Conservation (phyloP, 2,329 filamentous ascomycete species). For the Elsinoe arachidis region DNA sequence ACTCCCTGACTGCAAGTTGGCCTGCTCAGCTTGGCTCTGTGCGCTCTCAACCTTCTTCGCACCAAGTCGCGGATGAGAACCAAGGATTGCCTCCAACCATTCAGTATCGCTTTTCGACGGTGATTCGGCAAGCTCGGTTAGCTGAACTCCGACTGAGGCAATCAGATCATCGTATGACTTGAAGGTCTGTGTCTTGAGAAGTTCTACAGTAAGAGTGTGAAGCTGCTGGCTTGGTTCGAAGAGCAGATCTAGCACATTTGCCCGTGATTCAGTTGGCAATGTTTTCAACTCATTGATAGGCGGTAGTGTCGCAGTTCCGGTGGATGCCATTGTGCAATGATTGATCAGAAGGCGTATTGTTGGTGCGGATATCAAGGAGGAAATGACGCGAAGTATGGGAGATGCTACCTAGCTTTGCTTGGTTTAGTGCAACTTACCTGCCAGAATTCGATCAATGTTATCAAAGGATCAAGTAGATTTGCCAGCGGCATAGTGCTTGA, state of each 20-base stretch:
- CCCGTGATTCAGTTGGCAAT: constrained; percentile 48
- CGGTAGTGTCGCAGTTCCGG: constrained; percentile 41
- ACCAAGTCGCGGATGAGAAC: constrained; percentile 75
- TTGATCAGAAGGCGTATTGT: background rate
- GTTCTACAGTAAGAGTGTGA: constrained; percentile 60
- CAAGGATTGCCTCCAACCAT: constrained; percentile 63
- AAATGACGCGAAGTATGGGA: background rate
- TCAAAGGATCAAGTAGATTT: too few relatives aligned
- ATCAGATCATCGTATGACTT: constrained; percentile 62
- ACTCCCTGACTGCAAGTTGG: constrained; percentile 50
- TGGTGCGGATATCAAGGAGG: background rate
- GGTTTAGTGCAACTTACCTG: too few relatives aligned
- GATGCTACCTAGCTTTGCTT: background rate
- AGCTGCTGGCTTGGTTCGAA: constrained; percentile 76
- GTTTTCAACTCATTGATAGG: constrained; percentile 47
- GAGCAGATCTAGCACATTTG: constrained; percentile 60
- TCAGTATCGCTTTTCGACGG: constrained; percentile 42
- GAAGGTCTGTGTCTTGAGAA: constrained; percentile 54
- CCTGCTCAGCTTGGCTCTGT: constrained; percentile 74
- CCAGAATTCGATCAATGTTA: too few relatives aligned
- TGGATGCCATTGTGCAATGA: background rate
- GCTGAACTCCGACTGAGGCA: constrained; percentile 52
- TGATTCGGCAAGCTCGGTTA: constrained; percentile 51
- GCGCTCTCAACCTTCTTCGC: constrained; percentile 74
- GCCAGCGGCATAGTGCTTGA: too few relatives aligned